Evolutionary conservation across 306 rosid species (phyloP).

Genomic region (Fragaria iinumae): DNA sequence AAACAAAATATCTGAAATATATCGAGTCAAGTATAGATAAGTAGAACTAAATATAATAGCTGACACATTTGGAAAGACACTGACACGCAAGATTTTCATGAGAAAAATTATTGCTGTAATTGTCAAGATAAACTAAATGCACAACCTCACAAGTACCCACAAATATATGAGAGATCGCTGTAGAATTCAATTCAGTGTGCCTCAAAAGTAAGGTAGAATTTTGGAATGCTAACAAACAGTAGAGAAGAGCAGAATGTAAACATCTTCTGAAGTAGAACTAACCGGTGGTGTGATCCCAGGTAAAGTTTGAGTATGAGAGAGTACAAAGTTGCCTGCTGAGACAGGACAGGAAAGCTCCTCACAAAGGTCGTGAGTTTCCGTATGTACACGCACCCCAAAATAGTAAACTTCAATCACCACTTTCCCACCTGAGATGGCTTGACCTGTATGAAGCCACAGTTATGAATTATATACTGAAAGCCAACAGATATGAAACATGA

Average conservation of each 20-base stretch:
- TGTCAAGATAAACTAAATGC: not conserved
- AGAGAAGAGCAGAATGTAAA: constrained; percentile 4
- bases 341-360: constrained; percentile 63
- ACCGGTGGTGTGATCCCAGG: constrained; percentile 79
- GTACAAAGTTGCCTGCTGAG: constrained; percentile 50
- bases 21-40: not conserved
- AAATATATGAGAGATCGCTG: not conserved
- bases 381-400: constrained; percentile 63
- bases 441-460: constrained; percentile 39
- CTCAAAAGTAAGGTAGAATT: not conserved
- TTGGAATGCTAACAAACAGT: not conserved
- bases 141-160: not conserved
- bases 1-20: not conserved
- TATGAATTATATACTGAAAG: constrained; percentile 10
- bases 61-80: not conserved
- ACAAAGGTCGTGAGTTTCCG: constrained; percentile 57
- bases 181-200: not conserved
- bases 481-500: not conserved
- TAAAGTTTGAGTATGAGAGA: constrained; percentile 71
- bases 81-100: not conserved
- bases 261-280: constrained; percentile 39
- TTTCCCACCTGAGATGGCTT: constrained; percentile 55
- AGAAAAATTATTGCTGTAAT: not conserved
- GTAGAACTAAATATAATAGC: not conserved
- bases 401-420: constrained; percentile 63